Base-by-base conservation (phyloP, 2,329 filamentous ascomycete species). In the Talaromyces atroroseus region DNA sequence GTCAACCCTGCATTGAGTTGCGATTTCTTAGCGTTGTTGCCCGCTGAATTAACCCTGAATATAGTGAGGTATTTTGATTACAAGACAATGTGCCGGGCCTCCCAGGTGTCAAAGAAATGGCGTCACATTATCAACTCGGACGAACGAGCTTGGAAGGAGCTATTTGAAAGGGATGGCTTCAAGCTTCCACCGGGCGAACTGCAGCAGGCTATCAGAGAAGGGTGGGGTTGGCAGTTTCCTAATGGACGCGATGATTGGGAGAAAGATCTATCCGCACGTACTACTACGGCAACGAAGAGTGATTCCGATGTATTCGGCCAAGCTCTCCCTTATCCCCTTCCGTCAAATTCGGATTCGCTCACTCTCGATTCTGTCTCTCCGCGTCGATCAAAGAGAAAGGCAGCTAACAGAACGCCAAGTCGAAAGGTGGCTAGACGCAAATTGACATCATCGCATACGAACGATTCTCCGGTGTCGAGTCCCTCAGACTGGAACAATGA, bases 161-260 rank as follows among this genome's bases (percentile, higher is more conserved):
- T 96, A 1, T 86, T 99, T 44, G 91, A 96, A 60, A 80, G 79
- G 1, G 91, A 96, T 68, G 90, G 90, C 0, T 96, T 89, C 70
- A 77, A 77, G 26, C 77, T 99, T 1, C 86, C 90, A 0, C 79
- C 86, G 0, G 90, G 89, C 18, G 94, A 99, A 71, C 79, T 99
- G 23, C 85, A 90, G 61, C 86, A 87, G 63, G 92, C 94, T 29
- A 91, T 97, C 55, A 78, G 80, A 44, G 90, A 97, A 76, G 94
- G 94, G 14, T 99, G 94, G 94, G 94, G 92, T 14, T 99, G 94
- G 91, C 94, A 99, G 69, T 90, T 92, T 67, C 90, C 92, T 0
- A 82, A 84, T 55, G 88, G 88, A 0, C 72, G 80, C 3, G 82
- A 89, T 53, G 90, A 88, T 23, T 90, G 82, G 55, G 94, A 99